Base-by-base conservation (phyloP, 208 protist species). In the Acanthamoeba pearcei region DNA sequence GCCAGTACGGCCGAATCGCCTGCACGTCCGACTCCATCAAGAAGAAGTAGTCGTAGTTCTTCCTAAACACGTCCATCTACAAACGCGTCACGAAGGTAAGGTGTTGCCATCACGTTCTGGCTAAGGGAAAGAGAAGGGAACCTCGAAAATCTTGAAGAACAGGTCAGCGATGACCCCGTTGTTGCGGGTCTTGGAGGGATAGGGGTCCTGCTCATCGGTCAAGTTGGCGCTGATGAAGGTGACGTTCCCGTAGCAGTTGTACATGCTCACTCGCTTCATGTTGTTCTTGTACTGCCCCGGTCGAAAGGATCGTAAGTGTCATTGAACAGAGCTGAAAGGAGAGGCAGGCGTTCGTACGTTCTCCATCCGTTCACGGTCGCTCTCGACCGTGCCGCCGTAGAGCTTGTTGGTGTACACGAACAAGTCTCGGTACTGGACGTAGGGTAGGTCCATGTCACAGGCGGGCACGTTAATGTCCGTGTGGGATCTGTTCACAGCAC, bases 41-140 rank as follows among this genome's bases (percentile, higher is more conserved):
- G 19, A 94, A 88, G 62, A 86, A 83, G 57, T 94, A 94, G 74
- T 94, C 91, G 74, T 94, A 94, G 72, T 82, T 19, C 51, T 70
- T 70, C 27, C 70, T n/a, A 27, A 86, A 66, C 38, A 55, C 24
- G 12, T 80, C 91, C 91, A 74, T 80, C 91, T 85, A 17, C 32
- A 19, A 22, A 53, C 3, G 24, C 46, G 9, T 85, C 27, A 85
- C 1, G 24, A 60, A 19, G 4, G 17, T 5, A 5, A 22, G 64
- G 70, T 22, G 35, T 22, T 15, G 27, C 1, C 17, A 38, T 5
- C 2, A 35, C n/a, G 27, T 22, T 9, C 5, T 38, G 53, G 17
- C 15, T 53, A 57, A 32, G 19, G 78, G 19, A 17, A 32, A 42
- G 24, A 46, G 89, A 80, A 15, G 27, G 35, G 22, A 70, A 32